phyloP scores from a whole-genome alignment of 768 basidiomycete species.

The Tephrocybe sp. region DNA sequence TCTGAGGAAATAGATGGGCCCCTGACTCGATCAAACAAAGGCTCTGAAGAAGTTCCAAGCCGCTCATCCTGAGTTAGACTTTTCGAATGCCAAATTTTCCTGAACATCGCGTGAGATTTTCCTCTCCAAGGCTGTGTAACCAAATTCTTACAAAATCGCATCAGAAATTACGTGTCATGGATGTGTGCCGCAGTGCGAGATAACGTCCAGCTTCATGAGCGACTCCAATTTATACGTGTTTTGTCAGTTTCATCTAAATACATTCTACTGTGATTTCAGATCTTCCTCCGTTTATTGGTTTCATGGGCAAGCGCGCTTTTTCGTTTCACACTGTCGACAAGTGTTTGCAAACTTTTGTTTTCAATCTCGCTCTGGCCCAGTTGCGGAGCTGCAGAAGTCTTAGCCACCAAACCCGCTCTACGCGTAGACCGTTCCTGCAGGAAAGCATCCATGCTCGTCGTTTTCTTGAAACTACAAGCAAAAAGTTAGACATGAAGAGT shows the following conservation, averaged over 20 bases:
- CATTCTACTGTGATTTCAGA: conserved; percentile 19
- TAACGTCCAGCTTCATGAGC: too few relatives aligned
- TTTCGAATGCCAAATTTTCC: conserved; percentile 87
- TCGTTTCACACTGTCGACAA: conserved; percentile 88
- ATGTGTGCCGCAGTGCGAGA: too few relatives aligned
- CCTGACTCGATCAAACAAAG: conserved; percentile 31
- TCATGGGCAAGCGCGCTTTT: conserved; percentile 46
- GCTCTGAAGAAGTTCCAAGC: conserved; percentile 87
- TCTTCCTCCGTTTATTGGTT: conserved; percentile 39
- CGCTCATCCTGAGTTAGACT: conserved; percentile 91
- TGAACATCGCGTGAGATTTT: conserved; percentile 22
- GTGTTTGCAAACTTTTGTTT: conserved; percentile 47
- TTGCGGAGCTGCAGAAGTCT: conserved; percentile 10
- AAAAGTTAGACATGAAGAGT: conserved; percentile 1
- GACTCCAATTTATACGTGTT: background rate
- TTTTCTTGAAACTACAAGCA: conserved; percentile 78
- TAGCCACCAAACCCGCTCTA: conserved; percentile 35
- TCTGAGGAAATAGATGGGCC: background rate
- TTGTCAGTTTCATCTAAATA: background rate
- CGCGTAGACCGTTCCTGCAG: conserved; percentile 80
- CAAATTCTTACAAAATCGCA: background rate
- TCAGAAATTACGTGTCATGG: background rate
- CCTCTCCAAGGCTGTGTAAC: background rate
- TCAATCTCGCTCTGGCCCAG: conserved; percentile 6
- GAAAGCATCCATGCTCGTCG: conserved; percentile 84